Evolutionary conservation across 139 green algal species (phyloP).

Genomic region (Micractinium sp.): DNA sequence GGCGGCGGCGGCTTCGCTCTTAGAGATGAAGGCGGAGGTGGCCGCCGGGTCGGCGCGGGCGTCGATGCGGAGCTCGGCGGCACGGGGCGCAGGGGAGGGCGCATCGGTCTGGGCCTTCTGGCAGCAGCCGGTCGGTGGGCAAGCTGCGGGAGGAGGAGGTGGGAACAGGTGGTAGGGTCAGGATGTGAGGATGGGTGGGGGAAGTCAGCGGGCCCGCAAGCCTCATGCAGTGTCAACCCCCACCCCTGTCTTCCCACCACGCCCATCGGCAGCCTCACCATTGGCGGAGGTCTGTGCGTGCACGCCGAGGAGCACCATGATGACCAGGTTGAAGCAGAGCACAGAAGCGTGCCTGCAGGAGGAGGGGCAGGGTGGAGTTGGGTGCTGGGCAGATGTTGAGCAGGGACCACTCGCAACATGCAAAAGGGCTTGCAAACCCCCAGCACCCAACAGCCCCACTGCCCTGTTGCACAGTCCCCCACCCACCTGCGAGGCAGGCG

Average conservation of each 20-base stretch:
- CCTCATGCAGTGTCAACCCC: too few relatives aligned
- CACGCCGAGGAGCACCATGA: neutral
- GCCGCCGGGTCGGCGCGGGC: neutral
- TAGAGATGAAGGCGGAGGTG: neutral
- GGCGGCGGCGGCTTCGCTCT: neutral
- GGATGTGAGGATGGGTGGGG: neutral
- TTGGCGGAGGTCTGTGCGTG: neutral
- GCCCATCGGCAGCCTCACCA: neutral
- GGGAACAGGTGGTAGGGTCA: neutral
- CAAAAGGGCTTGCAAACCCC: neutral
- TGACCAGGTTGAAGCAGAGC: neutral
- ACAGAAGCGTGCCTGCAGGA: neutral
- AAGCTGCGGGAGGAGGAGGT: neutral
- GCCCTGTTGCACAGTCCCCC: neutral
- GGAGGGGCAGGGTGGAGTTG: neutral
- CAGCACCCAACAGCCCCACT: neutral
- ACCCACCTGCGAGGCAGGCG: neutral
- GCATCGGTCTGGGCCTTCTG: neutral
- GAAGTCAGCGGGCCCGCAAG: too few relatives aligned
- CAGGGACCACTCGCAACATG: neutral
- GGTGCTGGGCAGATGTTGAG: neutral
- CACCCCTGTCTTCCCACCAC: neutral
- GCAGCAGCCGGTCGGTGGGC: neutral
- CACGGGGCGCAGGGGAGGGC: neutral
- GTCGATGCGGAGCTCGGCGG: neutral